Base-by-base conservation (phyloP, 768 basidiomycete genomes). In the Udeniomyces megalosporus region DNA sequence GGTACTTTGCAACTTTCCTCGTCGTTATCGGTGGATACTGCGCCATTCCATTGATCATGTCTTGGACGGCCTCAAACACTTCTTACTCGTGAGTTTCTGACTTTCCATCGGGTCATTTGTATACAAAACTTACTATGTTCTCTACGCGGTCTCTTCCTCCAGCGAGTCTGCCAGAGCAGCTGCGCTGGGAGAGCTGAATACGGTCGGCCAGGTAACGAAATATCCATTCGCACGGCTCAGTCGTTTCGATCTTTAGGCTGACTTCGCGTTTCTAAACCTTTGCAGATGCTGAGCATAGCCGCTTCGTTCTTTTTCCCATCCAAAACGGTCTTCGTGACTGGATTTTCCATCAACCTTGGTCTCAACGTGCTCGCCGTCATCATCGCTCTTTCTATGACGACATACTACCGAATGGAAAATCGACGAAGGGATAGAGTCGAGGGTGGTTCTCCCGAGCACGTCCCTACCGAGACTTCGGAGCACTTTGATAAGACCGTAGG, bases 1-100 rank as follows among this genome's bases (percentile, higher is more conserved):
- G 76, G 24, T 76, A 77, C 71, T 75, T 77, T 59, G 75, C 68
- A 6, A 72, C 70, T 52, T 68, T 70, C 69, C 71, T 70, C 52
- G 67, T 75, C 35, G 76, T 75, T 35, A 63, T 60, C 6, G 71
- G 69, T n/a, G 47, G 47, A 15, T 59, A 59, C 58, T 12, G 8
- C 8, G 64, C 58, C 14, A 68, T 67, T 20, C 68, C 68, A 0
- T 20, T 71, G 34, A 65, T 69, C 57, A 70, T 71, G 69, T 46
- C 68, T 1, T 75, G 74, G 75, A 68, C 70, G 60, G 47, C 70
- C 0, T 65, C 67, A 61, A 74, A 75, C 68, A 68, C 68, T 24
- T 68, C 68, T 1, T 67, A 52, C 47, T 48, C 47, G n/a, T 20
- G 26, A 15, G 26, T 20, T 14, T 20, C 47, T n/a, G n/a, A n/a